Evolutionary conservation across 495 filamentous ascomycete species (phyloP), one percentile per base, ranked within the genome.

Genomic region (Penicillium salamii): DNA sequence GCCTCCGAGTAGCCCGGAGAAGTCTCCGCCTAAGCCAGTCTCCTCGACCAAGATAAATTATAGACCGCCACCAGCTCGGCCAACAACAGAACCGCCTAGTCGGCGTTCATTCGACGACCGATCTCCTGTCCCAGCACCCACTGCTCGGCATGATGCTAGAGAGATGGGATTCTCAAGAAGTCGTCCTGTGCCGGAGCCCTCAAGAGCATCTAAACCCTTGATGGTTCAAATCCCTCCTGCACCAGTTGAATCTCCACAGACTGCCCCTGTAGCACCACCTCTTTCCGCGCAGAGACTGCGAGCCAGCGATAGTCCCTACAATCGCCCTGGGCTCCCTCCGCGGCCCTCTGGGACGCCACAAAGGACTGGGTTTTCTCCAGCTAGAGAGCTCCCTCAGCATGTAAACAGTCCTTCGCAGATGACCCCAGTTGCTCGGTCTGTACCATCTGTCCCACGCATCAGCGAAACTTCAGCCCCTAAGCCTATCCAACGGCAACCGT

Each of bases 1-100:
- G 24, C 92, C 91, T 9, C 91, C 92, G 12, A 85, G 83, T 46
- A 95, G 86, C 55, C 81, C 83, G 12, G 85, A 82, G 43, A 87
- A 80, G 41, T 66, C 75, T 5, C 41, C 66, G 2, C 21, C 60
- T 8, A 67, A 62, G 42, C 53, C 50, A 1, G 13, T 47, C 5
- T 52, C 61, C 5, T 17, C 54, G 12, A 37, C 29, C 9, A 62
- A 55, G 44, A 31, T 48, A 11, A 28, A 50, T 6, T 46, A 39
- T 2, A 49, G 37, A 19, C 54, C 44, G 32, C 49, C 57, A 11
- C 58, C 53, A n/a, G 41, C 53, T 26, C 59, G 61, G 4, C 58
- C 67, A 36, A 51, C 38, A 3, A 54, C 55, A 1, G 63, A 65
- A 24, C 55, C 53, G 1, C 64, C 62, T 3, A 39, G 33, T 23